Evolutionary conservation across 495 filamentous ascomycete species (phyloP).

Genomic region (Daldinia loculata): DNA sequence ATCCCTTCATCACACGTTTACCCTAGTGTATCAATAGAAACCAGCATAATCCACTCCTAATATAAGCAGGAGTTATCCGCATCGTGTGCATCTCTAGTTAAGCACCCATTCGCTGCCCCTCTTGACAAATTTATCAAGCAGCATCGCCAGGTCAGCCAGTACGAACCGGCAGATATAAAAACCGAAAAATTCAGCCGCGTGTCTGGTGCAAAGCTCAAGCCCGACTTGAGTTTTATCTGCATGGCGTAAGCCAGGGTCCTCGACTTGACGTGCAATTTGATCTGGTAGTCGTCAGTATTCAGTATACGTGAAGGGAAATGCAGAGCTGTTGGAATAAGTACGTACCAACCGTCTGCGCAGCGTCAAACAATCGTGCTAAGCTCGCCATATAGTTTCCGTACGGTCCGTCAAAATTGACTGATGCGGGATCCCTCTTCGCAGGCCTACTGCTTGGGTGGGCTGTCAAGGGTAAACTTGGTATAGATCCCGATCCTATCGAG

Average conservation of each 20-base stretch:
- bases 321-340: slow-evolving; percentile 15
- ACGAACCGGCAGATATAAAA: slow-evolving; percentile 97
- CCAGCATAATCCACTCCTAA: neutral
- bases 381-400: slow-evolving; percentile 91
- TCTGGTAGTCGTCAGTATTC: slow-evolving; percentile 61
- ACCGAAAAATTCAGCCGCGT: slow-evolving; percentile 97
- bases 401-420: slow-evolving; percentile 78
- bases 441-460: slow-evolving; percentile 65
- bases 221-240: slow-evolving; percentile 86
- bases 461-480: slow-evolving; percentile 87
- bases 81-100: slow-evolving; percentile 39
- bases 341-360: slow-evolving; percentile 91
- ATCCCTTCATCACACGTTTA: slow-evolving; percentile 10
- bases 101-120: slow-evolving; percentile 95
- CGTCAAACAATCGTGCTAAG: slow-evolving; percentile 91
- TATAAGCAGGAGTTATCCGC: neutral
- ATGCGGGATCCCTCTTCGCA: slow-evolving; percentile 72
- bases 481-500: slow-evolving; percentile 45
- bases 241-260: slow-evolving; percentile 88
- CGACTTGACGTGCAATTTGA: slow-evolving; percentile 94
- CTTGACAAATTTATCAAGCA: slow-evolving; percentile 98
- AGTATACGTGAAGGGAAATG: neutral
- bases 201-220: slow-evolving; percentile 88
- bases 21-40: slow-evolving; percentile 8
- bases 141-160: slow-evolving; percentile 79